A percentile compares a stretch with the other conserved stretches of the same genome.
phyloP scores from a whole-genome alignment of 148 eudicot genomes.

The Camellia granthamiana region DNA sequence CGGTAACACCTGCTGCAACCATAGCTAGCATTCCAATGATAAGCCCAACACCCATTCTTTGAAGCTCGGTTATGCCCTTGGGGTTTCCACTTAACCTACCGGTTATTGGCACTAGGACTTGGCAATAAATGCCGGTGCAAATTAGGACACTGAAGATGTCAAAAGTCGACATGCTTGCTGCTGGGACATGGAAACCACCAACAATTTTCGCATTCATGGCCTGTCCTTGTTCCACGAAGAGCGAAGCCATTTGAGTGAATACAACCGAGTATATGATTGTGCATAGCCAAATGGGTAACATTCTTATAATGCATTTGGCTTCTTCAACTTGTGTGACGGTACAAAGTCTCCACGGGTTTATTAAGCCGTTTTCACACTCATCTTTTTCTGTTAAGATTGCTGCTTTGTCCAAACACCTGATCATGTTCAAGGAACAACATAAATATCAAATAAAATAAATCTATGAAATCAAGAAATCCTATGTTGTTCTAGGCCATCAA shows the following conservation, averaged over 20 bases:
- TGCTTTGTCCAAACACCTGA: constrained; percentile 81
- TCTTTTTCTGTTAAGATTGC: constrained; percentile 57
- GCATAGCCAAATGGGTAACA: constrained; percentile 88
- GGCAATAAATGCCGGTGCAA: constrained; percentile 61
- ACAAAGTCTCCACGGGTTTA: constrained; percentile 75
- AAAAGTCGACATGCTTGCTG: constrained; percentile 85
- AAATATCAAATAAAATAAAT: not conserved
- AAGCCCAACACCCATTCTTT: constrained; percentile 83
- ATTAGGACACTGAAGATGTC: constrained; percentile 79
- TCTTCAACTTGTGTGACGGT: constrained; percentile 90
- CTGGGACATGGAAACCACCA: constrained; percentile 57
- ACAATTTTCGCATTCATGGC: constrained; percentile 61
- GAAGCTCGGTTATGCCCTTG: constrained; percentile 77
- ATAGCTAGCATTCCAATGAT: constrained; percentile 68
- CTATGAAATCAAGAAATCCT: not conserved
- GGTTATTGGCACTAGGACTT: constrained; percentile 55
- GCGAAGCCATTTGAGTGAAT: constrained; percentile 97
- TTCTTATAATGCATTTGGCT: constrained; percentile 75
- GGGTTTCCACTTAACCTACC: constrained; percentile 56
- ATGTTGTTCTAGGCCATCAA: too few relatives aligned
- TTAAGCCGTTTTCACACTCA: constrained; percentile 7
- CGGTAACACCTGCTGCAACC: constrained; percentile 77
- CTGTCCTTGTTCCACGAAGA: constrained; percentile 92
- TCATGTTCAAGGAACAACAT: not conserved
- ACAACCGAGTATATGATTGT: constrained; percentile 86